These are phyloP conservation scores for Epichloe festucae DNA, from an alignment of 2,329 filamentous ascomycete species.

Conservation along the genomic window DNA sequence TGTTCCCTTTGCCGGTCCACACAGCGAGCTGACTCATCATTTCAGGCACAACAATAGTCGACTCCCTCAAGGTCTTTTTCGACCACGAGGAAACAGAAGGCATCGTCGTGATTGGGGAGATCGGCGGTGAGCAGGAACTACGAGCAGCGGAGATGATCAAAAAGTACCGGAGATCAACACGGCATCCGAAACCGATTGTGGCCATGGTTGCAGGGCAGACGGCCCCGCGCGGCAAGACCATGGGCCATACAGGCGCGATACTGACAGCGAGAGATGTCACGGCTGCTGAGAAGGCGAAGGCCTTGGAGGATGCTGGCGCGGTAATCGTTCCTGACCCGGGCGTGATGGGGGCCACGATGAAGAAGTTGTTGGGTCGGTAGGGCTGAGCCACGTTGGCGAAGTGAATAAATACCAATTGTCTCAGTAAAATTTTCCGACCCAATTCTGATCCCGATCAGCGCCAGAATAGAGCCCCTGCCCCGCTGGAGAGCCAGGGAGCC, in stretches of 20 bases:
- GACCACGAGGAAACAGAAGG: constrained; percentile 55
- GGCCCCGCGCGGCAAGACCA: constrained; percentile 46
- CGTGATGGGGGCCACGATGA: constrained; percentile 24
- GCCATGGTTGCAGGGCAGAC: constrained; percentile 53
- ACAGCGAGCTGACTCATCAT: neutral
- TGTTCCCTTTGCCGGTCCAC: too few relatives aligned
- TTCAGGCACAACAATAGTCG: constrained; percentile 51
- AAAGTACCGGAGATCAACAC: constrained; percentile 43
- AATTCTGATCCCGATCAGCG: neutral
- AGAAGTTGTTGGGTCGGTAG: constrained; percentile 13
- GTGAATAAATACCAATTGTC: too few relatives aligned
- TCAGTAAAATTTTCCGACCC: neutral
- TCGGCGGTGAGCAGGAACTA: constrained; percentile 57
- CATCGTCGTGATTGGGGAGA: constrained; percentile 59
- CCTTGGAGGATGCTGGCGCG: constrained; percentile 23
- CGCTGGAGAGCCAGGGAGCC: too few relatives aligned
- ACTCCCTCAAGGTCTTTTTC: constrained; percentile 56
- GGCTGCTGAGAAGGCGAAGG: constrained; percentile 20
- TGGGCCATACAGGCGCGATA: constrained; percentile 64
- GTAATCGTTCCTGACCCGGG: constrained; percentile 26
- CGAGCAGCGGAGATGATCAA: constrained; percentile 59
- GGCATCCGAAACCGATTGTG: constrained; percentile 49
- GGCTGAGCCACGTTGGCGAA: too few relatives aligned
- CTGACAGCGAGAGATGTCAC: constrained; percentile 17
- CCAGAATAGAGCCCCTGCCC: too few relatives aligned